Conservation (phyloP, 2,329 filamentous ascomycete genomes). For the Fusarium annulatum region DNA sequence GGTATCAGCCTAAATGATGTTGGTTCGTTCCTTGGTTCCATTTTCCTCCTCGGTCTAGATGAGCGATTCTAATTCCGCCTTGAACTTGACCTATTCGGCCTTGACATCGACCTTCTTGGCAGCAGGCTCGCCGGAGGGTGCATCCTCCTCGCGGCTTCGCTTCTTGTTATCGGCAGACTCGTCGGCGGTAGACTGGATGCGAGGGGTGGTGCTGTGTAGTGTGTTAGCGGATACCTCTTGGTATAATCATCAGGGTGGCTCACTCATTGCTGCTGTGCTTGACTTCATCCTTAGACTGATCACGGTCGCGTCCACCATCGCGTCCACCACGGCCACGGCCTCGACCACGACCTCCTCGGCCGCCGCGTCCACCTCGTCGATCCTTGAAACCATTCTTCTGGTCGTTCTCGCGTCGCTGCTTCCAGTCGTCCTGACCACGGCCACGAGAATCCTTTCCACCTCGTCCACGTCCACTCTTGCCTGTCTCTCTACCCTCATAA, state of each 20-base stretch:
- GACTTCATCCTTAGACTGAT: slow-evolving; percentile 44
- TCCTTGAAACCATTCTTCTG: slow-evolving; percentile 69
- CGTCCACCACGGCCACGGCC: slow-evolving; percentile 55
- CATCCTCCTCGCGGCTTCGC: slow-evolving; percentile 66
- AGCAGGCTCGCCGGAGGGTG: slow-evolving; percentile 56
- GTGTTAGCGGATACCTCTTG: slow-evolving; percentile 23
- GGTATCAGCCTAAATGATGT: slow-evolving; percentile 35
- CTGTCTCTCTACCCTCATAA: slow-evolving; percentile 59
- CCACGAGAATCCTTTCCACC: slow-evolving; percentile 52
- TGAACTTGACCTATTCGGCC: slow-evolving; percentile 64
- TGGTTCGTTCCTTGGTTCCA: slow-evolving; percentile 3
- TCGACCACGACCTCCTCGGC: slow-evolving; percentile 57
- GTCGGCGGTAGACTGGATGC: slow-evolving; percentile 59
- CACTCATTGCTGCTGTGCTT: slow-evolving; percentile 46
- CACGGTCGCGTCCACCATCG: slow-evolving; percentile 55
- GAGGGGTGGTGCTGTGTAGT: slow-evolving; percentile 45
- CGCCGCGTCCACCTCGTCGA: slow-evolving; percentile 57
- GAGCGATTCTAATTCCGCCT: slow-evolving; percentile 48
- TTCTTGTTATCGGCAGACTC: slow-evolving; percentile 59
- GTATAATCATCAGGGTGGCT: not conserved
- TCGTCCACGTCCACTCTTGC: slow-evolving; percentile 54
- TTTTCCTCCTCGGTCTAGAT: not conserved
- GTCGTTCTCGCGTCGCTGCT: slow-evolving; percentile 70
- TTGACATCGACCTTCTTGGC: slow-evolving; percentile 73
- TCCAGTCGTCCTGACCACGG: slow-evolving; percentile 69